Evolutionary conservation across 257 asterid species (phyloP).

Genomic region (Fraxinus americana): DNA sequence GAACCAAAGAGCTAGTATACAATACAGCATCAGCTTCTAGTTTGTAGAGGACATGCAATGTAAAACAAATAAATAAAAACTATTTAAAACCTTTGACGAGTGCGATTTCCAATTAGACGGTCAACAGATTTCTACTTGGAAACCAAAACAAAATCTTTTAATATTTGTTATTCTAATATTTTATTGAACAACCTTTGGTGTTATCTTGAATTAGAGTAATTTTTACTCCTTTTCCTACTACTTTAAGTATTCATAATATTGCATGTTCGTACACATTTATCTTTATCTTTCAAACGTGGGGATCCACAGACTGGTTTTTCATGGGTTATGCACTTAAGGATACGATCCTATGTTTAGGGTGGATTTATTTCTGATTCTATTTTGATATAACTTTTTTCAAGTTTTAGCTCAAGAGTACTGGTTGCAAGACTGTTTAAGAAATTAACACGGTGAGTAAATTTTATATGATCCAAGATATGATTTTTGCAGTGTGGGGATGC

Average conservation of each 20-base stretch:
- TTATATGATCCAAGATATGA: constrained; percentile 21
- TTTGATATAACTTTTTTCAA: background rate
- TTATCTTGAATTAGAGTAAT: constrained; percentile 27
- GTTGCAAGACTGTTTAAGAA: background rate
- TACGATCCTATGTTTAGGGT: background rate
- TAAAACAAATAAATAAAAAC: constrained; percentile 24
- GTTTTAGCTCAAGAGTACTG: background rate
- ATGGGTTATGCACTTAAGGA: background rate
- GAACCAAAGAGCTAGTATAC: constrained; percentile 32
- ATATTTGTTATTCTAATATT: constrained; percentile 28
- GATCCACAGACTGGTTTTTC: constrained; percentile 28
- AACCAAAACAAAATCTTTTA: constrained; percentile 30
- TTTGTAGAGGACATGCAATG: constrained; percentile 43
- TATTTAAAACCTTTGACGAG: constrained; percentile 33
- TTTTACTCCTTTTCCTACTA: constrained; percentile 27
- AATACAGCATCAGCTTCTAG: constrained; percentile 22
- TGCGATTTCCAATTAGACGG: constrained; percentile 51
- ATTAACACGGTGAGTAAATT: background rate
- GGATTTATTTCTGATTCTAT: background rate
- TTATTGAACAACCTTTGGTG: constrained; percentile 10
- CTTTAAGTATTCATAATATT: constrained; percentile 27
- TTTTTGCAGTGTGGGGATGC: constrained; percentile 52
- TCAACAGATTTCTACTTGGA: constrained; percentile 55
- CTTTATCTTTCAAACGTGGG: constrained; percentile 36
- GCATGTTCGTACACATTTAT: constrained; percentile 38